These are phyloP conservation scores for Trichopus zeylanicus DNA, from an alignment of 116 monocot species.

Conservation along the genomic window DNA sequence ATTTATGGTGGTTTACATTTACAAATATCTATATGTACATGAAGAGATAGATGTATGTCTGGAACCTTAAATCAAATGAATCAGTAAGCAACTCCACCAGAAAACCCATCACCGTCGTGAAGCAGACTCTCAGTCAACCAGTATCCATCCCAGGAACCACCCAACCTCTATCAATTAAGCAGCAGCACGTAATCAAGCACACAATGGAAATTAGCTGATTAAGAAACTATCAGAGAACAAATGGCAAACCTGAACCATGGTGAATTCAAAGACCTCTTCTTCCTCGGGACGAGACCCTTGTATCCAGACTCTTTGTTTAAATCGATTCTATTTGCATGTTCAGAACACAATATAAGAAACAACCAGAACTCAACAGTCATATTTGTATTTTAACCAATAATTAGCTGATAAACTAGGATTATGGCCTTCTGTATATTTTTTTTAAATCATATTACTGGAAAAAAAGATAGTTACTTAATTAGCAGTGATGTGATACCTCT, in stretches of 20 bases:
- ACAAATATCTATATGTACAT: not conserved
- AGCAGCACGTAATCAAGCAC: slow-evolving; percentile 10
- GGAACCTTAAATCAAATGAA: not conserved
- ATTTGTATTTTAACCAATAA: not conserved
- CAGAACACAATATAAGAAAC: not conserved
- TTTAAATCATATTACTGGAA: too few relatives aligned
- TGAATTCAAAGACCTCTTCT: slow-evolving; percentile 84
- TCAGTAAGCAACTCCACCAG: slow-evolving; percentile 85
- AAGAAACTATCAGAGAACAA: not conserved
- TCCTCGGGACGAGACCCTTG: slow-evolving; percentile 85
- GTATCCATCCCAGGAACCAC: slow-evolving; percentile 88
- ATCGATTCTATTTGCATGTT: slow-evolving; percentile 37
- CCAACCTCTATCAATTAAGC: slow-evolving; percentile 45
- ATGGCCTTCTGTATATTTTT: too few relatives aligned
- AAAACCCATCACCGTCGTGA: slow-evolving; percentile 72
- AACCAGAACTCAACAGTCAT: not conserved
- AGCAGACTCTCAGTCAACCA: slow-evolving; percentile 93
- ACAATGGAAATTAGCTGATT: not conserved
- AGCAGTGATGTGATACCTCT: too few relatives aligned
- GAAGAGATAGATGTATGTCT: not conserved
- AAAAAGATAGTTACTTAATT: too few relatives aligned
- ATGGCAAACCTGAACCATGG: slow-evolving; percentile 75
- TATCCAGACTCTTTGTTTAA: slow-evolving; percentile 84
- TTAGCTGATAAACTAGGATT: too few relatives aligned
- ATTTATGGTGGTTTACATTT: not conserved